A percentile compares a stretch with the other conserved stretches of the same genome.
These are phyloP conservation scores for Trichosanthes truncata DNA, from an alignment of 306 rosid species.

Conservation along the genomic window DNA sequence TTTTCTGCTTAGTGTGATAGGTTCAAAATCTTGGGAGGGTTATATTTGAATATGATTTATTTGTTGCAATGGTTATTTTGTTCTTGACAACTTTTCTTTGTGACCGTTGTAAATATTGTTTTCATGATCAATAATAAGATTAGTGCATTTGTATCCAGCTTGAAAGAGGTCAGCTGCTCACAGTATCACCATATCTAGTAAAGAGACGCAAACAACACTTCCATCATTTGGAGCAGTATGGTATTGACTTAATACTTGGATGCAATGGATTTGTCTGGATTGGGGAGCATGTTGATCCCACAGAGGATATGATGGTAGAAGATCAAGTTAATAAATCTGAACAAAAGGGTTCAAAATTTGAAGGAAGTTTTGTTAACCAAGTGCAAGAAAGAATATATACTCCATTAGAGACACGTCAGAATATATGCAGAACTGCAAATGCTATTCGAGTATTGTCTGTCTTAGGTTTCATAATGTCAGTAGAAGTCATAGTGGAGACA, in stretches of 20 bases:
- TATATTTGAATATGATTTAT: background rate
- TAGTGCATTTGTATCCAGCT: constrained; percentile 37
- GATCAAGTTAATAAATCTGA: constrained; percentile 48
- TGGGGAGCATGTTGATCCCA: constrained; percentile 63
- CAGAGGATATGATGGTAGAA: constrained; percentile 41
- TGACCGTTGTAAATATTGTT: background rate
- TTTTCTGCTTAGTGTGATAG: background rate
- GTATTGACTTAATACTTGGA: constrained; percentile 71
- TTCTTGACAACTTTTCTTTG: background rate
- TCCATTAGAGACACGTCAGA: constrained; percentile 47
- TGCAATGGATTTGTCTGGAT: constrained; percentile 88
- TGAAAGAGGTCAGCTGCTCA: constrained; percentile 70
- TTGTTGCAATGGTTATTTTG: background rate
- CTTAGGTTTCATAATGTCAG: constrained; percentile 52
- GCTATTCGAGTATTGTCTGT: constrained; percentile 53
- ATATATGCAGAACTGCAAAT: constrained; percentile 72
- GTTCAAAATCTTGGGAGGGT: background rate
- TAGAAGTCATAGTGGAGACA: constrained; percentile 52
- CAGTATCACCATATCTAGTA: constrained; percentile 61
- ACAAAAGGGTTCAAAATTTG: constrained; percentile 18
- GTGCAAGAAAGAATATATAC: constrained; percentile 49
- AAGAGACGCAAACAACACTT: constrained; percentile 91
- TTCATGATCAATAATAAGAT: background rate
- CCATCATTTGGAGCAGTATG: constrained; percentile 64
- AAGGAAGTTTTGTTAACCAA: constrained; percentile 15